phyloP scores from a whole-genome alignment of 805 yeast species.

The Candida corydali region DNA sequence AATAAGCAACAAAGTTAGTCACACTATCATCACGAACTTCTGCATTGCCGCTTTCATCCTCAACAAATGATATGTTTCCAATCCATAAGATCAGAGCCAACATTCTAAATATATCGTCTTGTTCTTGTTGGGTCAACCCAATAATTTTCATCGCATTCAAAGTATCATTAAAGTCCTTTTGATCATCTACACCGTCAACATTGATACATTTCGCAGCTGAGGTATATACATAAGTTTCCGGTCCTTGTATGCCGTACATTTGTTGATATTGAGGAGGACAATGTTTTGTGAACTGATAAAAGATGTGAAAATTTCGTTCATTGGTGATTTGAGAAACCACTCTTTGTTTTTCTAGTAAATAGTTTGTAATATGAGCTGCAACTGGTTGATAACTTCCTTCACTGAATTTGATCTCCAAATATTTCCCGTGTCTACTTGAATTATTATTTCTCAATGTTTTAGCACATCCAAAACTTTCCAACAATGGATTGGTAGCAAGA shows the following conservation, averaged over 20 bases:
- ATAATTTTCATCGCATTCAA: constrained; percentile 81
- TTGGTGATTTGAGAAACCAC: constrained; percentile 91
- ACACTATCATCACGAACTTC: constrained; percentile 79
- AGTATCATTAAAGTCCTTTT: constrained; percentile 74
- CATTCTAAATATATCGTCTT: constrained; percentile 83
- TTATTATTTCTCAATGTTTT: constrained; percentile 86
- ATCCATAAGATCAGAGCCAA: constrained; percentile 88
- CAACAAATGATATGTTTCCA: constrained; percentile 84
- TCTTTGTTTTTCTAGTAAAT: constrained; percentile 88
- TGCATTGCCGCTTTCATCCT: constrained; percentile 85
- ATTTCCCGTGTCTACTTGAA: constrained; percentile 90
- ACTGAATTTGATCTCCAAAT: constrained; percentile 86
- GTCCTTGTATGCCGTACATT: constrained; percentile 83
- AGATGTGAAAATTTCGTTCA: constrained; percentile 96
- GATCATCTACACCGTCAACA: constrained; percentile 85
- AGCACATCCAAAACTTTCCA: constrained; percentile 93
- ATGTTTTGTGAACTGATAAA: constrained; percentile 91
- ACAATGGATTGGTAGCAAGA: constrained; percentile 88
- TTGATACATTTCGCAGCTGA: constrained; percentile 79
- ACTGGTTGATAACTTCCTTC: constrained; percentile 73
- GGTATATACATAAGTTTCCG: constrained; percentile 89
- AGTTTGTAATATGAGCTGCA: constrained; percentile 94
- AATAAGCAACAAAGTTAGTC: constrained; percentile 90
- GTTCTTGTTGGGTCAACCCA: constrained; percentile 79
- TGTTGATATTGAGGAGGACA: constrained; percentile 84